Conservation (phyloP, 108 stramenopile species). For the Pinguiococcus pyrenoidosus region DNA sequence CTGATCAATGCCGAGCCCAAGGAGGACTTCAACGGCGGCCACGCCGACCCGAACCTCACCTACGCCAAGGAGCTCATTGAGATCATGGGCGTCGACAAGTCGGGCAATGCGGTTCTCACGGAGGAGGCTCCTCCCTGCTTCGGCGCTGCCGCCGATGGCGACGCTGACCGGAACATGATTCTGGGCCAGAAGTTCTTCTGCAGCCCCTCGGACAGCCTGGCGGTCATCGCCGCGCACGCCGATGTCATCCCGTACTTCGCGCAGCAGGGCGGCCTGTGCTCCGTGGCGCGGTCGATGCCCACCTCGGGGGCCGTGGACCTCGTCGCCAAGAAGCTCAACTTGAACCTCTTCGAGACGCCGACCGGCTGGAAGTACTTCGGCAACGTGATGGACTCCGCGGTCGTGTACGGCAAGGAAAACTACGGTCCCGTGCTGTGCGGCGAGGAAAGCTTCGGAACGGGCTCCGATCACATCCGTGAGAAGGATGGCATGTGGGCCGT, state of each 20-base stretch:
- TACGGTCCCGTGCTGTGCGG: slow-evolving; percentile 99
- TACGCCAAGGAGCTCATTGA: slow-evolving; percentile 93
- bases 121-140: slow-evolving; percentile 59
- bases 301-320: slow-evolving; percentile 94
- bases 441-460: slow-evolving; percentile 98
- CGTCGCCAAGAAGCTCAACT: slow-evolving; percentile 80
- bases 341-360: slow-evolving; percentile 91
- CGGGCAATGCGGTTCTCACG: slow-evolving; percentile 51
- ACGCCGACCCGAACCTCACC: slow-evolving; percentile 99
- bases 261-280: slow-evolving; percentile 85
- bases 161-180: slow-evolving; percentile 99
- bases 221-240: slow-evolving; percentile 90
- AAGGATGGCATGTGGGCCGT: slow-evolving; percentile 99
- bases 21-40: slow-evolving; percentile 94
- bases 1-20: slow-evolving; percentile 74
- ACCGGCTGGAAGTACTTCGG: slow-evolving; percentile 99
- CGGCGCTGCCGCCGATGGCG: slow-evolving; percentile 98
- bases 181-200: slow-evolving; percentile 93
- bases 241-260: slow-evolving; percentile 89
- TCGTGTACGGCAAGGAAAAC: slow-evolving; percentile 53
- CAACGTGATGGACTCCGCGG: slow-evolving; percentile 98
- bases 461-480: slow-evolving; percentile 93
- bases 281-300: slow-evolving; percentile 97
- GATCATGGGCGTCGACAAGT: slow-evolving; percentile 72
- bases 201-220: slow-evolving; percentile 95